Percentiles rank a stretch among this genome's conserved stretches.
Conservation (phyloP, 2,329 filamentous ascomycete species). For the Cordyceps cateniannulata region DNA sequence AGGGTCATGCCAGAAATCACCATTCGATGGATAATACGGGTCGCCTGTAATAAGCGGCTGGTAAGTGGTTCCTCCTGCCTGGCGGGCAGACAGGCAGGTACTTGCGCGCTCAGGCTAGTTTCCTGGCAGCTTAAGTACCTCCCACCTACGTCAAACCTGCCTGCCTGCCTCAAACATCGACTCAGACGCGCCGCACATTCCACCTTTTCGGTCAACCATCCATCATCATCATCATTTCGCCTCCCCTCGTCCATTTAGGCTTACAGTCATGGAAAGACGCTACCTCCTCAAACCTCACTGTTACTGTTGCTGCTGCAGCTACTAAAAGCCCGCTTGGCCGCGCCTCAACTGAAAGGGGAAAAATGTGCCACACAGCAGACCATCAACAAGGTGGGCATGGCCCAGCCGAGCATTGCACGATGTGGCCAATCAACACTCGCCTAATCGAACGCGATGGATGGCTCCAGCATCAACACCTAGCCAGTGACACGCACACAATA, state of each 20-base stretch:
- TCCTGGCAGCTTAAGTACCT: too few species aligned
- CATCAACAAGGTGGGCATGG: background rate
- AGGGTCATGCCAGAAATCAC: too few species aligned
- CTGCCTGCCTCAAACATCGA: slow-evolving; percentile 8
- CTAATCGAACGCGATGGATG: background rate
- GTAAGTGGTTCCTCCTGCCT: too few species aligned
- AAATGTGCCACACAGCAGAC: background rate
- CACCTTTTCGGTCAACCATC: background rate
- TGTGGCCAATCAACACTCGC: background rate
- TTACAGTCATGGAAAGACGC: background rate
- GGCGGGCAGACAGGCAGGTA: too few species aligned
- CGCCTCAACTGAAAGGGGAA: background rate
- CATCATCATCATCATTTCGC: background rate
- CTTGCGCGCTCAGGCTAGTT: too few species aligned
- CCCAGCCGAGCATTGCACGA: background rate
- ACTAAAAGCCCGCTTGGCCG: background rate
- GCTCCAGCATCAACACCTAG: background rate
- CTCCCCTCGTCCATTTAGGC: background rate
- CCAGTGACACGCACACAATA: background rate
- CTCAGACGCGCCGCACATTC: background rate
- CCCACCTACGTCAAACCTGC: background rate
- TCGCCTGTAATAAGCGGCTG: too few species aligned
- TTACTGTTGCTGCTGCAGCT: background rate
- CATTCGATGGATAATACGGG: too few species aligned
- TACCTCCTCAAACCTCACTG: background rate